These are phyloP conservation scores for Funneliformis mosseae DNA, from an alignment of 192 early-diverging fungal genomes.

Conservation along the genomic window DNA sequence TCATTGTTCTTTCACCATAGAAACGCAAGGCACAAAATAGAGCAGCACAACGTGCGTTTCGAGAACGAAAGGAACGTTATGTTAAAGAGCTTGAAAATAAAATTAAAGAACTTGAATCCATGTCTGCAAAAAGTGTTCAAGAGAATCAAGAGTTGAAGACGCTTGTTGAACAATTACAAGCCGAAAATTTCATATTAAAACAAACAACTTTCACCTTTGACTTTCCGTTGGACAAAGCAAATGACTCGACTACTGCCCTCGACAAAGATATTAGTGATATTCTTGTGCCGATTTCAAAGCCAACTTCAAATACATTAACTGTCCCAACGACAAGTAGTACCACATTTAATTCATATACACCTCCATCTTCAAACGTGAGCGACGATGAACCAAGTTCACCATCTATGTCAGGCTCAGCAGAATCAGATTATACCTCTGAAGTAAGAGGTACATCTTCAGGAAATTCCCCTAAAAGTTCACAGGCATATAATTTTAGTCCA, in stretches of 20 bases:
- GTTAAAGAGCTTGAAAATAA: slow-evolving; percentile 77
- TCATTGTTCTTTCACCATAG: not conserved
- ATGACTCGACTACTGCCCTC: not conserved
- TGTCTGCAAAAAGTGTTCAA: slow-evolving; percentile 43
- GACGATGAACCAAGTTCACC: slow-evolving; percentile 26
- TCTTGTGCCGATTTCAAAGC: not conserved
- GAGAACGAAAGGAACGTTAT: slow-evolving; percentile 85
- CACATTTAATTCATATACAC: slow-evolving; percentile 26
- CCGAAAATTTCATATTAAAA: slow-evolving; percentile 57
- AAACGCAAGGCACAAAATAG: slow-evolving; percentile 80
- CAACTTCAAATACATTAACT: not conserved
- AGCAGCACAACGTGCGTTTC: slow-evolving; percentile 84
- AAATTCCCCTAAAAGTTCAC: not conserved
- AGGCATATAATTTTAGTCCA: not conserved
- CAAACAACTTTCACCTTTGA: slow-evolving; percentile 56
- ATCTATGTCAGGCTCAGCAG: not conserved
- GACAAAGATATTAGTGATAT: slow-evolving; percentile 24
- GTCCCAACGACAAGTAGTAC: not conserved
- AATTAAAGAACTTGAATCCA: slow-evolving; percentile 69
- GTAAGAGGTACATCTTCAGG: not conserved
- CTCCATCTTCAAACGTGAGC: slow-evolving; percentile 35
- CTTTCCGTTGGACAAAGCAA: slow-evolving; percentile 47
- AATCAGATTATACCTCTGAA: not conserved
- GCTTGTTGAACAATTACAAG: slow-evolving; percentile 52
- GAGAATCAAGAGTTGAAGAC: slow-evolving; percentile 55